Conservation (phyloP, 2,329 filamentous ascomycete genomes). For the Colletotrichum nymphaeae region DNA sequence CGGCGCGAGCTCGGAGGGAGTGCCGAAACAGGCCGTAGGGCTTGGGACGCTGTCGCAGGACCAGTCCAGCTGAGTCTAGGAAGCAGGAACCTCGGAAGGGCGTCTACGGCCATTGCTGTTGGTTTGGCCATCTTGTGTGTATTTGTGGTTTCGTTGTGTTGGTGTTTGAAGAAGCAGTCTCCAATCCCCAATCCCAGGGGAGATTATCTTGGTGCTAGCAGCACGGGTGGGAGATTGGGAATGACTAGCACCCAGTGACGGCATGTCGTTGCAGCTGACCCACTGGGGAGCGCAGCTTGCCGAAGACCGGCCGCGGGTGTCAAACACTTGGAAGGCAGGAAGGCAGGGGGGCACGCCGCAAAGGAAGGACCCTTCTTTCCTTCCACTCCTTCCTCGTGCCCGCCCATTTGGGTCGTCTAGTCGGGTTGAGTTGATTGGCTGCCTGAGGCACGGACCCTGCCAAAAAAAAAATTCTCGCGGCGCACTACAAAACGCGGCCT, state of each 20-base stretch:
- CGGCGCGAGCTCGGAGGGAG: conserved; percentile 33
- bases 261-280: conserved; percentile 32
- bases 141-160: neutral
- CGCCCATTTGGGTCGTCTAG: neutral
- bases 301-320: conserved; percentile 27
- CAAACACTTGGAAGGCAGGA: neutral
- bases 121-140: conserved; percentile 42
- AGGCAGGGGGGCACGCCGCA: neutral
- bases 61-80: conserved; percentile 66
- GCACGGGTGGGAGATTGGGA: conserved; percentile 18
- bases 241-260: conserved; percentile 20
- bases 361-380: conserved; percentile 3
- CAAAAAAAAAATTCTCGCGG: conserved; percentile 4
- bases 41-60: conserved; percentile 42
- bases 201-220: neutral
- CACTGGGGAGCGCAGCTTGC: conserved; percentile 21
- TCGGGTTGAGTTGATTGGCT: neutral
- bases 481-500: conserved; percentile 25
- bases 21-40: conserved; percentile 42
- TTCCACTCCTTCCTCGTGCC: neutral
- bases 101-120: conserved; percentile 47
- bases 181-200: neutral
- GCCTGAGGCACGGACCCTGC: conserved; percentile 8
- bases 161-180: neutral
- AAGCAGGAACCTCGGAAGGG: conserved; percentile 64